Percentiles rank a stretch among this genome's conserved stretches.
phyloP scores from a whole-genome alignment of 2,329 filamentous ascomycete species.

The Didymella keratinophila region DNA sequence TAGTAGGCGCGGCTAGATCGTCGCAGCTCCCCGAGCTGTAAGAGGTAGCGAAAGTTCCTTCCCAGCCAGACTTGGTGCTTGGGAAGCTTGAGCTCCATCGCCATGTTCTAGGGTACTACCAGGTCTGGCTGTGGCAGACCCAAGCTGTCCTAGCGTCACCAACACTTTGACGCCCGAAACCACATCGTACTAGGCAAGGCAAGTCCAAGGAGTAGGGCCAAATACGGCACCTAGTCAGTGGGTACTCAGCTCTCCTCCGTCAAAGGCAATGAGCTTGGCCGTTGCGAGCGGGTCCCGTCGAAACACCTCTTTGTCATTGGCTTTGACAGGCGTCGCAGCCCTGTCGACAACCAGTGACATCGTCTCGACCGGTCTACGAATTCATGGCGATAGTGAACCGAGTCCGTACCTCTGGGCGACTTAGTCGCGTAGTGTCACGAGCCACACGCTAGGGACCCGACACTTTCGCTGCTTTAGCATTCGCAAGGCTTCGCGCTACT shows the following conservation, averaged over 20 bases:
- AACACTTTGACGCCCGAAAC: constrained; percentile 19
- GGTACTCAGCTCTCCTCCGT: constrained; percentile 12
- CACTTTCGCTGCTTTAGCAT: constrained; percentile 14
- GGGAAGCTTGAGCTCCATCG: constrained; percentile 15
- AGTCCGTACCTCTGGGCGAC: constrained; percentile 9
- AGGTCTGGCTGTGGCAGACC: constrained; percentile 16
- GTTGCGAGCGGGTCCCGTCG: constrained; percentile 7
- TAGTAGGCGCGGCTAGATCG: constrained; percentile 21
- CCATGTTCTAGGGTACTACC: constrained; percentile 20
- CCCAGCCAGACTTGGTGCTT: constrained; percentile 12
- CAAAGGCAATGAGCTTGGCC: constrained; percentile 7
- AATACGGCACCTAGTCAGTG: constrained; percentile 13
- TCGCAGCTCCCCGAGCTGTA: constrained; percentile 19
- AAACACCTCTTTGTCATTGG: constrained; percentile 4
- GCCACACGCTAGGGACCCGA: constrained; percentile 13
- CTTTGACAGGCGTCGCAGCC: constrained; percentile 2
- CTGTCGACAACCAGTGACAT: constrained; percentile 3
- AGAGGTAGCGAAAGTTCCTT: constrained; percentile 16
- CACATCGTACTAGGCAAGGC: constrained; percentile 11
- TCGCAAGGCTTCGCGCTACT: constrained; percentile 16
- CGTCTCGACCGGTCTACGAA: constrained; percentile 9
- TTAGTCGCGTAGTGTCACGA: constrained; percentile 12
- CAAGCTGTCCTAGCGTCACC: constrained; percentile 17
- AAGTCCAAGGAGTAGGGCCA: constrained; percentile 4
- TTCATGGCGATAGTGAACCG: constrained; percentile 8